Conservation (phyloP, 257 asterid genomes). For the Solanum etuberosum region DNA sequence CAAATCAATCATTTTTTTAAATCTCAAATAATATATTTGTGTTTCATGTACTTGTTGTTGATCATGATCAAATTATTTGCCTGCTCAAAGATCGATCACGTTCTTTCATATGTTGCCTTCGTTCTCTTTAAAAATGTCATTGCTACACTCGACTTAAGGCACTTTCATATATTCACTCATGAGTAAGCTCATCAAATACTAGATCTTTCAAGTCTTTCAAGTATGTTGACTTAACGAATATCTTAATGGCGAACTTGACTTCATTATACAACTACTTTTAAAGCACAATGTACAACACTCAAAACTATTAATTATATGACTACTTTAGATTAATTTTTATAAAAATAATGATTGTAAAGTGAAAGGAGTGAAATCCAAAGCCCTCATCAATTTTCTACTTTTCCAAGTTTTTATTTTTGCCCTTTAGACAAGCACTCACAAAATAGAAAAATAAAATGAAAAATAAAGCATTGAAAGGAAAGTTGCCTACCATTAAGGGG, state of each 20-base stretch:
- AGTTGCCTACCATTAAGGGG: conserved; percentile 45
- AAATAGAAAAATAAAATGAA: conserved; percentile 1
- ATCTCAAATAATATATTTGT: neutral
- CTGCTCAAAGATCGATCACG: neutral
- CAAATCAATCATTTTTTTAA: neutral
- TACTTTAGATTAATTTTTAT: neutral
- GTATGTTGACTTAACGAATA: neutral
- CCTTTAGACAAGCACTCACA: conserved; percentile 33
- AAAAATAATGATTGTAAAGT: neutral
- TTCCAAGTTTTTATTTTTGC: neutral
- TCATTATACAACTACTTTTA: neutral
- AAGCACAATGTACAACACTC: neutral
- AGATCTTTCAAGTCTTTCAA: too few relatives aligned
- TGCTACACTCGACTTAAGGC: neutral
- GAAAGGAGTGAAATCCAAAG: conserved; percentile 14
- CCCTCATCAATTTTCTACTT: conserved; percentile 30
- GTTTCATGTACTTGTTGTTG: neutral
- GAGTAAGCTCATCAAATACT: neutral
- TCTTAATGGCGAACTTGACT: neutral
- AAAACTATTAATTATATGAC: neutral
- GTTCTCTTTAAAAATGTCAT: neutral
- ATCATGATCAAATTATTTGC: neutral
- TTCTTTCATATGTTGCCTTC: neutral
- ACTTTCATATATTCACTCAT: neutral
- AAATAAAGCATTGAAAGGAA: conserved; percentile 4